Evolutionary conservation across 2,329 filamentous ascomycete genomes (phyloP), one percentile per base, ranked within the genome.

Genomic region (Macrophomina tecta): DNA sequence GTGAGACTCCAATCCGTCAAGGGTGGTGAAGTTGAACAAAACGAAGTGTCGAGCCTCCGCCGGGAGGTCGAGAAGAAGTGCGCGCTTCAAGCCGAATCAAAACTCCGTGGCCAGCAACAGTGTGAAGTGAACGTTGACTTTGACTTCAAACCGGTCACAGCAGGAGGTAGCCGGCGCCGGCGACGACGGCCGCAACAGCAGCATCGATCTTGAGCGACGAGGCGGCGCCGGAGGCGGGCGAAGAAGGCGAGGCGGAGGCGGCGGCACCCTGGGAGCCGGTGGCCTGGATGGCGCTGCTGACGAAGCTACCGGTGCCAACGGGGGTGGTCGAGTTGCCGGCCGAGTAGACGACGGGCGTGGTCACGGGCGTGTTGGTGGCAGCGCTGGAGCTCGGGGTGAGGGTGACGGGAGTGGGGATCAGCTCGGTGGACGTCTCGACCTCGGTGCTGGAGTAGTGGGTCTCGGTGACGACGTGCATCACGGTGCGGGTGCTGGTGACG

Each of bases 391-490:
- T 23, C 23, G 52, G 23, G n/a, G 60, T 40, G 12, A 61, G 49
- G 18, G 72, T 74, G 69, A 69, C 69, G 68, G 72, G 68, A 46
- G 66, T 67, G 45, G 74, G 73, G 51, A 76, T 78, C 55, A 70
- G 69, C 75, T 78, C 78, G 32, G 71, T 71, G 67, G 72, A 70
- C 7, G 66, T 69, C 69, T 67, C 72, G 30, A 74, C 68, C 48
- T 74, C 69, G 9, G 73, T 73, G 70, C 74, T 72, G 18, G 74
- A 73, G 65, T 73, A 68, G 60, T 61, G 53, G 16, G 77, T 78
- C 71, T 78, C 72, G 61, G 77, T 78, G 75, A 77, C 76, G 71
- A 78, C 72, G 69, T 73, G 74, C 71, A 75, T 75, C 72, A 79
- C 72, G 69, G 77, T 79, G 45, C 53, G 64, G 34, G 64, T 66